A percentile compares a stretch with the other conserved stretches of the same genome.
Evolutionary conservation across 179 eudicot species (phyloP).

Genomic region (Gypsophila paniculata): DNA sequence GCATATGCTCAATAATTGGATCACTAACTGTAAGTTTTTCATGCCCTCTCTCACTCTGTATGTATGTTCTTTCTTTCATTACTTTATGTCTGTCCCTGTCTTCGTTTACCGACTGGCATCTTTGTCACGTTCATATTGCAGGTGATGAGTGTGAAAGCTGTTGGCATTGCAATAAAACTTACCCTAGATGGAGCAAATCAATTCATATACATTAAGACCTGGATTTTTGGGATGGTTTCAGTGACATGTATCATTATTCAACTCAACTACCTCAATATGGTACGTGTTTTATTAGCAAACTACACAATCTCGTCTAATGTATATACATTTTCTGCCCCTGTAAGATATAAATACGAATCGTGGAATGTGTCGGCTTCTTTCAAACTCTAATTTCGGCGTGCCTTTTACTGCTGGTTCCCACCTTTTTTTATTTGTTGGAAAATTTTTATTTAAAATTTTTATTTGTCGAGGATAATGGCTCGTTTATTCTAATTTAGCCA

Average conservation of each 20-base stretch:
- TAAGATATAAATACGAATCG: neutral
- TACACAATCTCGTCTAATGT: neutral
- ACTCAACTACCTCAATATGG: constrained; percentile 87
- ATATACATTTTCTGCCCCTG: neutral
- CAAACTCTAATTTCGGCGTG: constrained; percentile 1
- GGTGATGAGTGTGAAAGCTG: constrained; percentile 94
- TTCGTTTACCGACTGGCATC: neutral
- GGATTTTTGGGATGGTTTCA: constrained; percentile 85
- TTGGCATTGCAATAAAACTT: constrained; percentile 86
- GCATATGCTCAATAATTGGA: constrained; percentile 72
- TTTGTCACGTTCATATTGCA: constrained; percentile 30
- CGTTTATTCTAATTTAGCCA: neutral
- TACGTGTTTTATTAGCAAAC: constrained; percentile 22
- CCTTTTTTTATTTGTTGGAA: neutral
- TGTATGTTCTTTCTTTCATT: neutral
- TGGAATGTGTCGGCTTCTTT: neutral
- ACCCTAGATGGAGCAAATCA: constrained; percentile 82
- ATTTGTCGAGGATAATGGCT: neutral
- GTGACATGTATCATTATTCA: constrained; percentile 70
- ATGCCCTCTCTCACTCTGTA: neutral
- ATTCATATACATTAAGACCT: constrained; percentile 57
- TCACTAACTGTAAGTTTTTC: constrained; percentile 71
- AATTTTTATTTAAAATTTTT: neutral
- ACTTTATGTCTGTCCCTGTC: constrained; percentile 1
- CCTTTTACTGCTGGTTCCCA: neutral